Evolutionary conservation across 1,284 basidiomycete species (phyloP).

Genomic region (Microbotryum silenes-acaulis): DNA sequence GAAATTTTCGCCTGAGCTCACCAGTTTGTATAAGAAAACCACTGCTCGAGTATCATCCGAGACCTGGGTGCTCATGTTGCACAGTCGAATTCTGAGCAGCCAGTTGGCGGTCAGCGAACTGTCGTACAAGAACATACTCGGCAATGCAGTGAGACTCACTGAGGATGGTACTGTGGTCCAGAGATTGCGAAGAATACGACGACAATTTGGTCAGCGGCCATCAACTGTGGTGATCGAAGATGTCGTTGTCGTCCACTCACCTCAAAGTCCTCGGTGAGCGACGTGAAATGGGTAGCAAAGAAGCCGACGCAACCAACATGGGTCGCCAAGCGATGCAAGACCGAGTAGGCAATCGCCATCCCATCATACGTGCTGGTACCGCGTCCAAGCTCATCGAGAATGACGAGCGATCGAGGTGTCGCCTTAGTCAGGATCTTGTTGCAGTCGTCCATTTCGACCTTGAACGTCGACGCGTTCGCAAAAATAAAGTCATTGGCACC

Average conservation of each 20-base stretch:
- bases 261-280: slow-evolving; percentile 73
- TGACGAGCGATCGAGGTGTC: slow-evolving; percentile 82
- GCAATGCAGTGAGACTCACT: slow-evolving; percentile 6
- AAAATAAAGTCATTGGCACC: slow-evolving; percentile 97
- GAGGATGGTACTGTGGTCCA: slow-evolving; percentile 56
- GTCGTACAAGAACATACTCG: too few species aligned
- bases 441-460: slow-evolving; percentile 83
- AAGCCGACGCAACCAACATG: slow-evolving; percentile 69
- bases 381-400: slow-evolving; percentile 76
- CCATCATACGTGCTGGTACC: slow-evolving; percentile 72
- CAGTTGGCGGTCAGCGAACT: too few species aligned
- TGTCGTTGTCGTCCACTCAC: slow-evolving; percentile 4
- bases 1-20: slow-evolving; percentile 65
- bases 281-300: slow-evolving; percentile 71
- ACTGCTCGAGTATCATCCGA: slow-evolving; percentile 82
- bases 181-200: background rate
- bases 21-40: slow-evolving; percentile 86
- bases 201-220: background rate
- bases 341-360: slow-evolving; percentile 90
- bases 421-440: slow-evolving; percentile 52
- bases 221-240: background rate
- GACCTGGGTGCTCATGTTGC: slow-evolving; percentile 89
- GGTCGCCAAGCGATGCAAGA: slow-evolving; percentile 82
- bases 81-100: slow-evolving; percentile 65
- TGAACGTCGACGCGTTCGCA: slow-evolving; percentile 87